phyloP scores from a whole-genome alignment of 768 basidiomycete genomes.

The Rhizopogon vulgaris region DNA sequence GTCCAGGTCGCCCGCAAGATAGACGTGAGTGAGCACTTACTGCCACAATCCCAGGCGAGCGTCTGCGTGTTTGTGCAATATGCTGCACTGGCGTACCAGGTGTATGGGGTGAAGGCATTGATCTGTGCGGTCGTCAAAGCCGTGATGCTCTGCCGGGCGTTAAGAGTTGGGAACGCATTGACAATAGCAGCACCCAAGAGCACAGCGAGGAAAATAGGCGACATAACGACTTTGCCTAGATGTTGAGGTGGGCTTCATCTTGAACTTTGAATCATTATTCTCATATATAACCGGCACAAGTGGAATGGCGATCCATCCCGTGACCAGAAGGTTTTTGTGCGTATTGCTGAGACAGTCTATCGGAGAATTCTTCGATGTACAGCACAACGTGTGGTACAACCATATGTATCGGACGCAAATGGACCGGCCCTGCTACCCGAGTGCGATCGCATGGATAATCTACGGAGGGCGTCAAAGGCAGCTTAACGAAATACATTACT shows the following conservation, averaged over 20 bases:
- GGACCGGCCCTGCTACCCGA: no score
- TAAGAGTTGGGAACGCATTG: conserved; percentile 19
- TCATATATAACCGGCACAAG: not conserved
- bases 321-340: no score
- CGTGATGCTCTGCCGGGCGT: conserved; percentile 31
- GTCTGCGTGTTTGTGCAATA: conserved; percentile 41
- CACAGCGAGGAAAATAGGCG: conserved; percentile 6
- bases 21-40: conserved; percentile 23
- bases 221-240: conserved; percentile 9
- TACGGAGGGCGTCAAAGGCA: no score
- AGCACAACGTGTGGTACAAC: no score
- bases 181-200: conserved; percentile 12
- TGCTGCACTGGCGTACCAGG: conserved; percentile 43
- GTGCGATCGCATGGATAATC: no score
- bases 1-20: not conserved
- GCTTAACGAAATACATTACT: no score
- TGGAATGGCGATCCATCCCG: no score
- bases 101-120: conserved; percentile 39
- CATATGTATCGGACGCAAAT: no score
- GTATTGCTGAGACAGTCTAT: no score
- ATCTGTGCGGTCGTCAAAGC: conserved; percentile 36
- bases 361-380: no score
- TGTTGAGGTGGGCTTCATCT: not conserved
- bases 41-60: conserved; percentile 49
- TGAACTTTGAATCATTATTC: not conserved